phyloP scores from a whole-genome alignment of 1,139 yeast species.

The Ashbya aceris region DNA sequence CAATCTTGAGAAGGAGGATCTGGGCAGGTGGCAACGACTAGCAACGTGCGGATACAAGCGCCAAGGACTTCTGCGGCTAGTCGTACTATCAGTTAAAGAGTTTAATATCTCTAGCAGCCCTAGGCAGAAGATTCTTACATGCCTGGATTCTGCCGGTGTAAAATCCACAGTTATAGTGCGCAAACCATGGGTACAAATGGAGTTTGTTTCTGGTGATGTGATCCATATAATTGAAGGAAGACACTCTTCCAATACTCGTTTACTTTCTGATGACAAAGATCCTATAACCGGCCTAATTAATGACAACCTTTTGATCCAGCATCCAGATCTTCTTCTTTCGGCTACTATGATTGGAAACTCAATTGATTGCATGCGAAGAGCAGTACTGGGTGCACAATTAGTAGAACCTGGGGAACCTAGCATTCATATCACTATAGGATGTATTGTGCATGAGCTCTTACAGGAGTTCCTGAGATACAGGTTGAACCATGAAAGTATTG shows the following conservation, averaged over 20 bases:
- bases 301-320: conserved; percentile 58
- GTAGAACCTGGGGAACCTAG: conserved; percentile 48
- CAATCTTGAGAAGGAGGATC: neutral
- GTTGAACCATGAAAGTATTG: conserved; percentile 27
- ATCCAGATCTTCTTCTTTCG: conserved; percentile 75
- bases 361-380: conserved; percentile 59
- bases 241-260: conserved; percentile 28
- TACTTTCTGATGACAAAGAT: conserved; percentile 25
- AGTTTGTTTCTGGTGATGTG: conserved; percentile 41
- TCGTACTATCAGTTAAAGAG: conserved; percentile 32
- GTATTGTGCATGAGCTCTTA: conserved; percentile 66
- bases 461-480: conserved; percentile 51
- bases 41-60: conserved; percentile 41
- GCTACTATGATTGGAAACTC: conserved; percentile 80
- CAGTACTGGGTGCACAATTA: conserved; percentile 51
- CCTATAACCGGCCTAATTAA: conserved; percentile 44
- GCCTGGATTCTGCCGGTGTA: conserved; percentile 32
- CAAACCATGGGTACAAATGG: conserved; percentile 41
- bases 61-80: conserved; percentile 41
- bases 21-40: conserved; percentile 9
- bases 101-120: conserved; percentile 29
- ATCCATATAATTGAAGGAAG: conserved; percentile 49
- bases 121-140: conserved; percentile 43
- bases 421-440: conserved; percentile 63
- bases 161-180: conserved; percentile 38